phyloP scores from a whole-genome alignment of 257 asterid species.

The Solanum medicagineum region DNA sequence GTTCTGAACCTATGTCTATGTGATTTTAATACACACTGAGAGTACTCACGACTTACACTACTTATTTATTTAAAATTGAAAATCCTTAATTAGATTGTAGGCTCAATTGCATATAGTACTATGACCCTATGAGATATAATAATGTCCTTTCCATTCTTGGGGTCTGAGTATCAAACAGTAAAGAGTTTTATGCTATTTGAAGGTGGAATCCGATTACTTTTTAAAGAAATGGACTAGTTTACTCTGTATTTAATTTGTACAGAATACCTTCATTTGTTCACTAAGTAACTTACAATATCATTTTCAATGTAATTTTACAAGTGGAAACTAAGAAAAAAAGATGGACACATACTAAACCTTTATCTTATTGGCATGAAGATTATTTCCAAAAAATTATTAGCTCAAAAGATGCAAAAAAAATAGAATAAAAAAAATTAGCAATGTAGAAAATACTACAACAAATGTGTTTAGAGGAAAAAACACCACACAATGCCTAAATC shows the following conservation, averaged over 20 bases:
- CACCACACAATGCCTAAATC: not conserved
- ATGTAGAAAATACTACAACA: not conserved
- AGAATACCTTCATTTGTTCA: no score
- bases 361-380: no score
- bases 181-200: not conserved
- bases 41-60: no score
- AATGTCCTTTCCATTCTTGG: not conserved
- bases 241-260: not conserved
- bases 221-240: no score
- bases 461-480: not conserved
- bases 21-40: not conserved
- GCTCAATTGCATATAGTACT: not conserved
- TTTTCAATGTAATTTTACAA: no score
- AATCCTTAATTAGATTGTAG: not conserved
- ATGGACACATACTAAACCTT: no score
- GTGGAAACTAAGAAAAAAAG: no score
- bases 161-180: not conserved
- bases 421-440: no score
- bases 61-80: no score
- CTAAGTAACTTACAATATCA: no score
- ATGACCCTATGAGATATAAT: not conserved
- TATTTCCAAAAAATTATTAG: no score
- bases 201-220: not conserved
- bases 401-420: no score
- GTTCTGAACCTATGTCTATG: not conserved